phyloP scores from a whole-genome alignment of 768 basidiomycete species.

The Amanita exitialis region DNA sequence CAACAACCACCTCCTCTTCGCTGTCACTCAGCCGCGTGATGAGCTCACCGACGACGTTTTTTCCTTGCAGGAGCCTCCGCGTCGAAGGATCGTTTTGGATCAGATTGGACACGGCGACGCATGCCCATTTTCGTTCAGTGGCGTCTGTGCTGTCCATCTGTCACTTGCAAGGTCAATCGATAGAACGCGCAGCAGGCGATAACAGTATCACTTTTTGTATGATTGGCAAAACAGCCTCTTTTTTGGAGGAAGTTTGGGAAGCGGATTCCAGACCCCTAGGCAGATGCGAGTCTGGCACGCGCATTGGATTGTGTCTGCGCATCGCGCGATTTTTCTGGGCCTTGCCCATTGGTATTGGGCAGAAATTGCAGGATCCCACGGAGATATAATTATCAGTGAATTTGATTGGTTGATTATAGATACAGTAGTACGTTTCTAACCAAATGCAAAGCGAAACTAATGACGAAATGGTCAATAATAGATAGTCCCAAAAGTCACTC shows the following conservation, averaged over 20 bases:
- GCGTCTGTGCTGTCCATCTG: slow-evolving; percentile 73
- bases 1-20: slow-evolving; percentile 85
- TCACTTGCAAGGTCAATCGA: slow-evolving; percentile 2
- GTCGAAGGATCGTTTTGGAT: slow-evolving; percentile 95
- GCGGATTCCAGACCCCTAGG: slow-evolving; percentile 74
- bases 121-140: slow-evolving; percentile 88
- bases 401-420: slow-evolving; percentile 5
- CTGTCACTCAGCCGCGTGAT: slow-evolving; percentile 83
- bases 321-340: slow-evolving; percentile 79
- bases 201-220: slow-evolving; percentile 64
- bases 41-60: slow-evolving; percentile 79
- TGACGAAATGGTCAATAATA: neutral
- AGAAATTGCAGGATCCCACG: neutral
- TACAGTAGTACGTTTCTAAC: slow-evolving; percentile 1
- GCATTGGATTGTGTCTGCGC: slow-evolving; percentile 88
- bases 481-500: neutral
- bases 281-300: slow-evolving; percentile 89
- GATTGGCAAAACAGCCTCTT: slow-evolving; percentile 75
- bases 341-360: slow-evolving; percentile 63
- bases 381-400: neutral
- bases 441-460: neutral
- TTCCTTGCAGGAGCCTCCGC: slow-evolving; percentile 78
- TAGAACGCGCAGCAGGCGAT: neutral
- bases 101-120: slow-evolving; percentile 90
- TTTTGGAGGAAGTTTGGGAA: slow-evolving; percentile 63